A percentile compares a stretch with the other conserved stretches of the same genome.
phyloP scores from a whole-genome alignment of 352 stramenopile species.

The Globisporangium cederbergense region DNA sequence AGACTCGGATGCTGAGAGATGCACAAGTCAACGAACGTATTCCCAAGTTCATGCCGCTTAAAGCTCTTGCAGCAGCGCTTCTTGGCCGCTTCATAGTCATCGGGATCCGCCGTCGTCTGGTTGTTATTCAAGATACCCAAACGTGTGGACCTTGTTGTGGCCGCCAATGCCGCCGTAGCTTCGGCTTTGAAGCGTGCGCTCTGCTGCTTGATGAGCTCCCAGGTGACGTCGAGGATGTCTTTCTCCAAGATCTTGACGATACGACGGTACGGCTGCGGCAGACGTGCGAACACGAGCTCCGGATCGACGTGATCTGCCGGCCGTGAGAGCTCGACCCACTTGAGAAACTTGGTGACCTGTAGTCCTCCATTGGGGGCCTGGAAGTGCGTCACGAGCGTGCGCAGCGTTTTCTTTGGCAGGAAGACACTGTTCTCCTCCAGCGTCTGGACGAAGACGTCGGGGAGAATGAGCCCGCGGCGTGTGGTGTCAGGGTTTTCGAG shows the following conservation, averaged over 20 bases:
- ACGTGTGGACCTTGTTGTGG: slow-evolving; percentile 21
- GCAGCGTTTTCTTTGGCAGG: slow-evolving; percentile 24
- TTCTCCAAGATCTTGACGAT: slow-evolving; percentile 61
- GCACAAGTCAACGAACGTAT: background rate
- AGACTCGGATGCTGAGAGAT: slow-evolving; percentile 9
- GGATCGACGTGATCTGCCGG: slow-evolving; percentile 61
- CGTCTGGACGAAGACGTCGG: slow-evolving; percentile 42
- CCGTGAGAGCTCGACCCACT: slow-evolving; percentile 48
- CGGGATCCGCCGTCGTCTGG: background rate
- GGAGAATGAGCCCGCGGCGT: slow-evolving; percentile 33
- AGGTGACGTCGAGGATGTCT: slow-evolving; percentile 59
- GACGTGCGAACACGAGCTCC: slow-evolving; percentile 46
- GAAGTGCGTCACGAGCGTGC: slow-evolving; percentile 41
- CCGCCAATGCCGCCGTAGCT: slow-evolving; percentile 10
- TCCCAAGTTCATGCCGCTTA: background rate
- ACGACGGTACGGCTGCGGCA: slow-evolving; percentile 68
- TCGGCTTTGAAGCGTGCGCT: slow-evolving; percentile 43
- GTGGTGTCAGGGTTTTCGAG: slow-evolving; percentile 27
- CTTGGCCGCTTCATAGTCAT: slow-evolving; percentile 47
- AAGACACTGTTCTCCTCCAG: slow-evolving; percentile 45
- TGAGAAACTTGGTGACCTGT: slow-evolving; percentile 36
- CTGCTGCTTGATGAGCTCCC: slow-evolving; percentile 37
- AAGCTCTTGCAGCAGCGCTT: slow-evolving; percentile 36
- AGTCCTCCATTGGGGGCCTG: slow-evolving; percentile 38
- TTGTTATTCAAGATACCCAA: slow-evolving; percentile 14